Evolutionary conservation across 148 eudicot genomes (phyloP).

Genomic region (Cornus florida): DNA sequence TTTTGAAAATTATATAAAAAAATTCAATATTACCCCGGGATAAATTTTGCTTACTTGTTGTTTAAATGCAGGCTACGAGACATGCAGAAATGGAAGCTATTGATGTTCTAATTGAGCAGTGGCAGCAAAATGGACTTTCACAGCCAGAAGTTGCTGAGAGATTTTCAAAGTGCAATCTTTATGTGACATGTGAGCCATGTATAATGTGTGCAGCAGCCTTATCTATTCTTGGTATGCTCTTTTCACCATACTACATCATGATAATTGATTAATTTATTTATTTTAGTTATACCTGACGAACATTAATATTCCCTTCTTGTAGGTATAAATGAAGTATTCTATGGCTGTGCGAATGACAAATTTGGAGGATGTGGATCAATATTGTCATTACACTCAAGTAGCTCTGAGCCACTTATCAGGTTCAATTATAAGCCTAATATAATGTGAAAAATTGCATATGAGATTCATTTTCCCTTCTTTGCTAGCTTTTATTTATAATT

Average conservation of each 20-base stretch:
- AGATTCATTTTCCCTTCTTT: background rate
- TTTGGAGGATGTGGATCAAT: constrained; percentile 97
- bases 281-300: background rate
- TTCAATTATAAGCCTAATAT: constrained; percentile 13
- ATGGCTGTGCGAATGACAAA: constrained; percentile 87
- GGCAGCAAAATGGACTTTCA: constrained; percentile 61
- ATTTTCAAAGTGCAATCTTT: constrained; percentile 64
- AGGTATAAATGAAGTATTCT: constrained; percentile 77
- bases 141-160: constrained; percentile 48
- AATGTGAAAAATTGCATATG: background rate
- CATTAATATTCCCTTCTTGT: background rate
- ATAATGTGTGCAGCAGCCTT: constrained; percentile 96
- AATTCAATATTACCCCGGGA: background rate
- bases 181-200: constrained; percentile 97
- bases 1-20: too few species aligned
- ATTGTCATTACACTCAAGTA: constrained; percentile 60
- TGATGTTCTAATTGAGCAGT: constrained; percentile 61
- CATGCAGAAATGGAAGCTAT: constrained; percentile 94
- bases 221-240: constrained; percentile 57
- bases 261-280: background rate
- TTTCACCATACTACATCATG: background rate
- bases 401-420: constrained; percentile 31
- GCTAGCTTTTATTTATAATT: background rate
- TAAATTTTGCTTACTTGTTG: background rate
- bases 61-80: constrained; percentile 51